Conservation (phyloP, 2,329 filamentous ascomycete species). For the Didymella glomerata region DNA sequence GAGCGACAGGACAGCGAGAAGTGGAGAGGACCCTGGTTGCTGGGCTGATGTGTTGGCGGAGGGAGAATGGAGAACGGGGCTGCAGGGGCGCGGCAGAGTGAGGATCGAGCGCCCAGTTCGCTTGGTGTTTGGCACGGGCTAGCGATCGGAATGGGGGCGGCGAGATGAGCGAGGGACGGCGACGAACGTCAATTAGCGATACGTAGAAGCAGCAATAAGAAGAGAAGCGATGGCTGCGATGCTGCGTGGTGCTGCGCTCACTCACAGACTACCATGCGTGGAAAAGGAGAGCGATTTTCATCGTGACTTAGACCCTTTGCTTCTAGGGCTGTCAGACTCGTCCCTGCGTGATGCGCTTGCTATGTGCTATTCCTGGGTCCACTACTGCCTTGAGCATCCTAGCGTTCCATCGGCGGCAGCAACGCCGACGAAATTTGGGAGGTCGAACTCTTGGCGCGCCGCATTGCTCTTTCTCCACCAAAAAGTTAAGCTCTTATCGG, state of each 20-base stretch:
- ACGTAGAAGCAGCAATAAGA: not conserved
- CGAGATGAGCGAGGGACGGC: conserved; percentile 17
- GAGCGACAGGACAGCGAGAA: conserved; percentile 45
- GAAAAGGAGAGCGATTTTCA: conserved; percentile 8
- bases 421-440: conserved; percentile 12
- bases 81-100: conserved; percentile 34
- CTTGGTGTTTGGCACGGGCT: conserved; percentile 24
- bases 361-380: conserved; percentile 22
- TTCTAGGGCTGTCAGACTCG: conserved; percentile 7
- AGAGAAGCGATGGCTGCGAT: not conserved
- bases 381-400: not conserved
- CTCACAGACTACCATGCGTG: not conserved
- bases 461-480: conserved; percentile 17
- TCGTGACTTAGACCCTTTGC: conserved; percentile 22
- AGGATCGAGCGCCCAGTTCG: conserved; percentile 27
- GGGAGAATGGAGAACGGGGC: conserved; percentile 25
- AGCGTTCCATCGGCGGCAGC: conserved; percentile 8
- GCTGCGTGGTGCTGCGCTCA: not conserved
- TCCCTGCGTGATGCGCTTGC: conserved; percentile 22
- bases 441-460: conserved; percentile 20
- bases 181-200: conserved; percentile 7
- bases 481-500: conserved; percentile 26
- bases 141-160: conserved; percentile 34
- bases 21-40: conserved; percentile 28
- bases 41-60: conserved; percentile 31